Conservation (phyloP, 495 filamentous ascomycete genomes). For the Xylona heveae region DNA sequence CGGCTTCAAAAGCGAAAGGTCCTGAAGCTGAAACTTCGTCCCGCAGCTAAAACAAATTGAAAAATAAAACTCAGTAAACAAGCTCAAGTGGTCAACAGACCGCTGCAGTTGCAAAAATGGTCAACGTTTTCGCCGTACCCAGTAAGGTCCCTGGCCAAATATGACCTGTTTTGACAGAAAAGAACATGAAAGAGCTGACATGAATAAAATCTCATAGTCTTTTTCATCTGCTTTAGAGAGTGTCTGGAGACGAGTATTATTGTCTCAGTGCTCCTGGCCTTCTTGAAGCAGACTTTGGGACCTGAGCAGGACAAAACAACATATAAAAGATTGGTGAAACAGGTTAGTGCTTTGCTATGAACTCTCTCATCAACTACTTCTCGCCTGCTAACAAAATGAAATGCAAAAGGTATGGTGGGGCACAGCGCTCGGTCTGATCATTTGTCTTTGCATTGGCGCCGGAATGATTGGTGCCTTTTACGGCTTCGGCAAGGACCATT, state of each 20-base stretch:
- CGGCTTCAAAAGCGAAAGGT: no score
- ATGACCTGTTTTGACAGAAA: neutral
- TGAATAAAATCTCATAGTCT: conserved; percentile 24
- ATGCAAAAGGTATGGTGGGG: conserved; percentile 71
- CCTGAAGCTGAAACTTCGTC: no score
- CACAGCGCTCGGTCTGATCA: conserved; percentile 33
- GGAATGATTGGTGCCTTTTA: conserved; percentile 72
- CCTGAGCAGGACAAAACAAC: conserved; percentile 28
- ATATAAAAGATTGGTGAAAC: conserved; percentile 48
- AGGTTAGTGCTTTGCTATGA: conserved; percentile 24
- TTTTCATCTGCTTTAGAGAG: conserved; percentile 78
- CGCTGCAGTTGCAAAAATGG: conserved; percentile 24
- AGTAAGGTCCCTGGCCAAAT: conserved; percentile 9
- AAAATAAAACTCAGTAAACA: no score
- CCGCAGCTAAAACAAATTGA: no score
- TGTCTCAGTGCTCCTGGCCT: conserved; percentile 62
- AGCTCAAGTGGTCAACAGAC: no score
- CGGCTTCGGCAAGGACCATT: conserved; percentile 39
- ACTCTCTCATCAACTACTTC: neutral
- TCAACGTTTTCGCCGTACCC: conserved; percentile 40
- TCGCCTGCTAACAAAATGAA: neutral
- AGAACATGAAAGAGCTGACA: no score
- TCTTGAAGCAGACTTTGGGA: conserved; percentile 57
- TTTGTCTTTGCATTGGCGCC: conserved; percentile 46
- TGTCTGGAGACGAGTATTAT: conserved; percentile 62